A percentile compares a stretch with the other conserved stretches of the same genome.
These are phyloP conservation scores for Populus simonii DNA, from an alignment of 345 rosid genomes.

Conservation along the genomic window DNA sequence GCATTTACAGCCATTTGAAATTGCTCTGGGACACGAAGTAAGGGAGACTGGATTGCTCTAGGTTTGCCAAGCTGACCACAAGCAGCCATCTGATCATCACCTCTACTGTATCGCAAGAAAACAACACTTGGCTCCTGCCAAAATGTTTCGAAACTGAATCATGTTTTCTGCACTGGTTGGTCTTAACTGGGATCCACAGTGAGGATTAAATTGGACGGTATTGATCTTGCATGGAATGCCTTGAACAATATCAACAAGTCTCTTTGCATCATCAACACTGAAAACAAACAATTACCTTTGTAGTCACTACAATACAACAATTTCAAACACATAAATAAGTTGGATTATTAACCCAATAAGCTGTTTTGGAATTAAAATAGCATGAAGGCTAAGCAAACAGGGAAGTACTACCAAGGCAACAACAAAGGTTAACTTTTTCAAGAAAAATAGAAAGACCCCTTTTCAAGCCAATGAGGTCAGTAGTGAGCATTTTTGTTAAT, in stretches of 20 bases:
- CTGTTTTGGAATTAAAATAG: background rate
- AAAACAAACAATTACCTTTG: slow-evolving; percentile 13
- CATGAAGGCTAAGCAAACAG: too few relatives aligned
- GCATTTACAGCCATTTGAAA: slow-evolving; percentile 55
- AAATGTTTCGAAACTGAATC: slow-evolving; percentile 67
- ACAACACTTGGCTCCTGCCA: slow-evolving; percentile 68
- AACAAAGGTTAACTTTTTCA: too few relatives aligned
- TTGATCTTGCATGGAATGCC: slow-evolving; percentile 97
- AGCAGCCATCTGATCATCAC: slow-evolving; percentile 97
- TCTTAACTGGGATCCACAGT: slow-evolving; percentile 69
- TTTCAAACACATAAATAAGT: background rate
- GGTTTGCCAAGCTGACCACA: slow-evolving; percentile 94
- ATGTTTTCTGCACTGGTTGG: slow-evolving; percentile 73
- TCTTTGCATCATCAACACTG: slow-evolving; percentile 85
- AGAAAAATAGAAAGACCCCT: too few relatives aligned
- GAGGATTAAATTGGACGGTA: slow-evolving; percentile 85
- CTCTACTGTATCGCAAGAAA: slow-evolving; percentile 69
- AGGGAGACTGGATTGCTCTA: slow-evolving; percentile 59
- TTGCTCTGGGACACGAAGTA: slow-evolving; percentile 71
- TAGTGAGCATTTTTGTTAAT: too few relatives aligned
- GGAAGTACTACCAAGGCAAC: too few relatives aligned
- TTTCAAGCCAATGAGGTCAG: too few relatives aligned
- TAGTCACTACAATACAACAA: background rate
- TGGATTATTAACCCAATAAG: background rate
- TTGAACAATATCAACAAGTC: slow-evolving; percentile 74